A percentile compares a stretch with the other conserved stretches of the same genome.
These are phyloP conservation scores for Wickerhamiella cacticola DNA, from an alignment of 805 yeast species.

Conservation along the genomic window DNA sequence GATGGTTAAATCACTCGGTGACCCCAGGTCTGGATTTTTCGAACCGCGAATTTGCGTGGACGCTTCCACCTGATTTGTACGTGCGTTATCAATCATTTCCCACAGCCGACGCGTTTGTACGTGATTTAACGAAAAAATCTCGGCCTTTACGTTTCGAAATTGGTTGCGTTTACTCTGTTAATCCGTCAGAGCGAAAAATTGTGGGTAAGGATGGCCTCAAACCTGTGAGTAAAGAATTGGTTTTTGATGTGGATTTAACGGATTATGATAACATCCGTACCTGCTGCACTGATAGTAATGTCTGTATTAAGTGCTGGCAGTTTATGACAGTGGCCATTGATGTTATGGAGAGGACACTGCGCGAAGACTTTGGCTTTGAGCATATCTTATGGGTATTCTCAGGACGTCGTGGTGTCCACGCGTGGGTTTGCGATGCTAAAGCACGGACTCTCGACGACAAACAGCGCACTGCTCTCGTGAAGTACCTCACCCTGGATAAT, in stretches of 20 bases:
- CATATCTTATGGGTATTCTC: conserved; percentile 90
- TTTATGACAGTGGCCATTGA: conserved; percentile 76
- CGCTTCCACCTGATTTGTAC: conserved; percentile 75
- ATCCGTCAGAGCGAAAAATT: conserved; percentile 75
- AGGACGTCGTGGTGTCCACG: conserved; percentile 98
- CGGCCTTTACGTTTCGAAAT: conserved; percentile 88
- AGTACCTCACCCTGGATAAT: conserved; percentile 50
- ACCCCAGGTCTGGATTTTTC: conserved; percentile 64
- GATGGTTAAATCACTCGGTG: conserved; percentile 82
- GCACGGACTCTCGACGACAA: conserved; percentile 66
- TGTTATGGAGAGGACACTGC: conserved; percentile 56
- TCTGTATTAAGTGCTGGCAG: conserved; percentile 87
- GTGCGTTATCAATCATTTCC: conserved; percentile 75
- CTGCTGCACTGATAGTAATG: conserved; percentile 75
- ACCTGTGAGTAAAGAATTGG: conserved; percentile 76
- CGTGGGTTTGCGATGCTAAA: conserved; percentile 86
- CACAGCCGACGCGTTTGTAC: conserved; percentile 58
- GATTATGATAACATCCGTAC: conserved; percentile 92
- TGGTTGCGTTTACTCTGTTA: conserved; percentile 81
- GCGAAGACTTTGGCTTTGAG: conserved; percentile 80
- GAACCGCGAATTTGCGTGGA: conserved; percentile 88
- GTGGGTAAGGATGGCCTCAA: conserved; percentile 65
- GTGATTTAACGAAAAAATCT: conserved; percentile 49
- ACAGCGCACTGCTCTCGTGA: conserved; percentile 66
- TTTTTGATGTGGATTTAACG: conserved; percentile 93